phyloP scores from a whole-genome alignment of 495 filamentous ascomycete species.

The Xylaria grammica region DNA sequence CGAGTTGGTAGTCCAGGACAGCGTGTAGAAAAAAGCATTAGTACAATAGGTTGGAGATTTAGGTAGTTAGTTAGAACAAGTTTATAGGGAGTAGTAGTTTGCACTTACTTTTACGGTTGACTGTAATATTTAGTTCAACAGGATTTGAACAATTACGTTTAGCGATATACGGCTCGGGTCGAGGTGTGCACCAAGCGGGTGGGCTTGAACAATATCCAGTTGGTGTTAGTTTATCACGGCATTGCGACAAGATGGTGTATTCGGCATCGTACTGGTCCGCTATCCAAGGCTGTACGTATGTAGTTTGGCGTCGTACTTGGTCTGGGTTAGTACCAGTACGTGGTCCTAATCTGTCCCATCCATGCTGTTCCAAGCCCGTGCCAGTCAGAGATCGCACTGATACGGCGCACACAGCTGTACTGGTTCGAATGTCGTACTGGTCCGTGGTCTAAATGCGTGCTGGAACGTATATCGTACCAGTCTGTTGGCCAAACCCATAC shows the following conservation, averaged over 20 bases:
- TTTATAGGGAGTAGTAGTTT: background rate
- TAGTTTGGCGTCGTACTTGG: too few species aligned
- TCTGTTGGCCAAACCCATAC: too few species aligned
- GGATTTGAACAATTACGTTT: background rate
- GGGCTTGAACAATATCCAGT: constrained; percentile 1
- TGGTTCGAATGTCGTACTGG: too few species aligned
- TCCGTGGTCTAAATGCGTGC: too few species aligned
- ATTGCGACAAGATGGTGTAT: background rate
- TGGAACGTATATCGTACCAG: too few species aligned
- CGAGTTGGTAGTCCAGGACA: constrained; percentile 28
- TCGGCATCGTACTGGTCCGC: too few species aligned
- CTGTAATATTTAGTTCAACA: background rate
- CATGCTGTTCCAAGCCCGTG: too few species aligned
- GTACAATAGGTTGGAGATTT: background rate
- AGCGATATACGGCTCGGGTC: background rate
- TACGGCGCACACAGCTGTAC: too few species aligned
- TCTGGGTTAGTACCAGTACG: too few species aligned
- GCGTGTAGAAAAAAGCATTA: background rate
- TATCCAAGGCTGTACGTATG: too few species aligned
- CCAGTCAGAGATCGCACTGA: too few species aligned
- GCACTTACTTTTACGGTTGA: background rate
- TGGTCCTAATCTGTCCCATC: too few species aligned
- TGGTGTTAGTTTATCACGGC: background rate
- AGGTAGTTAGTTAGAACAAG: background rate
- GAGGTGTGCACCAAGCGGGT: background rate